Conservation (phyloP, 805 yeast species). For the Candida easanensis region DNA sequence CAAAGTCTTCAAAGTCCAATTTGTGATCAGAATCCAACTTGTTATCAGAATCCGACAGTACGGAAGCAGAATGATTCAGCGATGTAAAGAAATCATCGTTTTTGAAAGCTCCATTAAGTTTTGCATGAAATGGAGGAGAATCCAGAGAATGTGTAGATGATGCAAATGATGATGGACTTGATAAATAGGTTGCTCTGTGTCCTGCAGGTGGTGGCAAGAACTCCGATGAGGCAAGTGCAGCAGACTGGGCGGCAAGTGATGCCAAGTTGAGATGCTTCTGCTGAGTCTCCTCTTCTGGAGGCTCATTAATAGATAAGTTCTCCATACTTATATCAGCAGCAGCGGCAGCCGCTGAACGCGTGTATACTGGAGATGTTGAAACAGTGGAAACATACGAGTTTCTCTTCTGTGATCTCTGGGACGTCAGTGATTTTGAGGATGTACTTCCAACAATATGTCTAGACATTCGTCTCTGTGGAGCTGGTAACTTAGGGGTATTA, state of each 20-base stretch:
- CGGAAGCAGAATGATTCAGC: conserved; percentile 6
- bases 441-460: conserved; percentile 2
- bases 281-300: conserved; percentile 16
- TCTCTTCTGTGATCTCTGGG: conserved; percentile 3
- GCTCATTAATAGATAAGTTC: conserved; percentile 6
- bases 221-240: conserved; percentile 11
- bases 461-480: background rate
- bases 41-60: conserved; percentile 5
- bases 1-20: conserved; percentile 7
- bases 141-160: conserved; percentile 22
- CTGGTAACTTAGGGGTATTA: background rate
- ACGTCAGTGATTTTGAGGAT: conserved; percentile 3
- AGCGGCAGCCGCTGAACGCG: background rate
- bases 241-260: conserved; percentile 15
- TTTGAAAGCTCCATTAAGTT: conserved; percentile 2
- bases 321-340: conserved; percentile 8
- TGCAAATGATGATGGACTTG: conserved; percentile 17
- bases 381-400: conserved; percentile 2
- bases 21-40: no score
- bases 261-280: background rate
- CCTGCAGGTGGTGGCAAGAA: conserved; percentile 11
- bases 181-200: conserved; percentile 4
- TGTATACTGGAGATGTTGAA: conserved; percentile 2
- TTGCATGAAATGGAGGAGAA: conserved; percentile 18
- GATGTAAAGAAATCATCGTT: conserved; percentile 9